Percentiles rank a stretch among this genome's conserved stretches.
Conservation (phyloP, 2,329 filamentous ascomycete species). For the Corynespora cassiicola region DNA sequence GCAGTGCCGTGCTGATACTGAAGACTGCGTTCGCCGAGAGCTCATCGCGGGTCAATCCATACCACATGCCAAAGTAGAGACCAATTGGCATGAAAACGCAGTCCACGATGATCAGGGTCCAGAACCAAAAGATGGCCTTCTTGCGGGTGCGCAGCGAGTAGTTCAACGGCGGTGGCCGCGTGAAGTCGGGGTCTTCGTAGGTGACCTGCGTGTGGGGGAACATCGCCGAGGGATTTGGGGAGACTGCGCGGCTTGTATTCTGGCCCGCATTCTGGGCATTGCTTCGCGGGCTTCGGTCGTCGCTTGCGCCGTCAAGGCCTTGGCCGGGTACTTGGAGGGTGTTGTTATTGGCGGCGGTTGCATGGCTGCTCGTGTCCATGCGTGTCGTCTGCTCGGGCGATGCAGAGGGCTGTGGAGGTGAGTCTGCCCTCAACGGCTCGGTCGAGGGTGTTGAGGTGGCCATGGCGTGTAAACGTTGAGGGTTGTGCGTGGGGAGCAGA, state of each 20-base stretch:
- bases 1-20: slow-evolving; percentile 60
- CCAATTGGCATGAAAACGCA: slow-evolving; percentile 64
- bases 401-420: too few species aligned
- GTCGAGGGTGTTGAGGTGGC: slow-evolving; percentile 33
- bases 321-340: slow-evolving; percentile 28
- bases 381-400: not conserved
- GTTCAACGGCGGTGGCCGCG: slow-evolving; percentile 59
- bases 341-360: slow-evolving; percentile 11
- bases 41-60: slow-evolving; percentile 54
- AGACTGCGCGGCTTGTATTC: slow-evolving; percentile 32
- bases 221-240: slow-evolving; percentile 38
- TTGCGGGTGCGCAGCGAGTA: slow-evolving; percentile 63
- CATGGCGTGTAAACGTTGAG: slow-evolving; percentile 20
- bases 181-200: slow-evolving; percentile 48
- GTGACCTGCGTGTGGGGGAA: slow-evolving; percentile 49
- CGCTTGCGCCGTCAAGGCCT: slow-evolving; percentile 18
- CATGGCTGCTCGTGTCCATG: slow-evolving; percentile 1
- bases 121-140: slow-evolving; percentile 64
- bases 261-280: slow-evolving; percentile 20
- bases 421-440: slow-evolving; percentile 32
- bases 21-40: slow-evolving; percentile 60
- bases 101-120: slow-evolving; percentile 65
- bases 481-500: slow-evolving; percentile 5
- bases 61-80: slow-evolving; percentile 68
- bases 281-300: slow-evolving; percentile 1